Evolutionary conservation across 352 stramenopile genomes (phyloP).

Genomic region (Phytophthora multivora): DNA sequence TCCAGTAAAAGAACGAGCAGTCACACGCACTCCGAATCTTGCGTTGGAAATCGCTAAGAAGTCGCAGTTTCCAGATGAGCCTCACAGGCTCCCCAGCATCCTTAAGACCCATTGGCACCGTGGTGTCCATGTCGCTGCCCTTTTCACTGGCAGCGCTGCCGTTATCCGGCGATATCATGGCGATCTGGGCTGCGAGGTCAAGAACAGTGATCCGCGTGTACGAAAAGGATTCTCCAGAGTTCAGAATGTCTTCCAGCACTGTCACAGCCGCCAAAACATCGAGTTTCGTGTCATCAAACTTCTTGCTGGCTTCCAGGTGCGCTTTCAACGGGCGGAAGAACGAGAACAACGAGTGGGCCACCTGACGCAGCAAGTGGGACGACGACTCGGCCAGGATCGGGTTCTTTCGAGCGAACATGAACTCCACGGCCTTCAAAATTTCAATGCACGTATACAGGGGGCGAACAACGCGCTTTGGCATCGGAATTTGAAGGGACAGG

Average conservation of each 20-base stretch:
- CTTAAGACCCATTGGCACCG: conserved; percentile 53
- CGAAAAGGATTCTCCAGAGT: conserved; percentile 82
- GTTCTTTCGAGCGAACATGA: conserved; percentile 91
- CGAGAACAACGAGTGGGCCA: conserved; percentile 77
- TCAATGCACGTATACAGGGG: conserved; percentile 90
- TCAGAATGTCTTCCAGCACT: conserved; percentile 85
- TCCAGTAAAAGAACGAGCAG: conserved; percentile 95
- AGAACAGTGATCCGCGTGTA: conserved; percentile 85
- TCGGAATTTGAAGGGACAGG: conserved; percentile 84
- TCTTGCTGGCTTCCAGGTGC: conserved; percentile 82
- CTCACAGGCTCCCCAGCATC: conserved; percentile 76
- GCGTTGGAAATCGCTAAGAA: conserved; percentile 90
- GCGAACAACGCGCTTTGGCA: conserved; percentile 86
- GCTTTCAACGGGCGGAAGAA: conserved; percentile 87
- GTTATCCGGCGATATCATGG: conserved; percentile 70
- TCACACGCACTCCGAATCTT: conserved; percentile 87
- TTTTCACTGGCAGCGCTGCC: conserved; percentile 38
- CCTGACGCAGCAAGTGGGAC: conserved; percentile 76
- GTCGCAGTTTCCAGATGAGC: conserved; percentile 83
- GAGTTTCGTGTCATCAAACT: conserved; percentile 88
- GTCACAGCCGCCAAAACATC: conserved; percentile 85
- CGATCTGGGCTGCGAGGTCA: conserved; percentile 82
- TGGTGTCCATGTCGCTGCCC: conserved; percentile 43
- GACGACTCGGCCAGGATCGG: conserved; percentile 77
- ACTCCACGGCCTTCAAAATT: conserved; percentile 92